A percentile compares a stretch with the other conserved stretches of the same genome.
These are phyloP conservation scores for Cutaneotrichosporon mucoides DNA, from an alignment of 1,284 basidiomycete genomes.

Conservation along the genomic window DNA sequence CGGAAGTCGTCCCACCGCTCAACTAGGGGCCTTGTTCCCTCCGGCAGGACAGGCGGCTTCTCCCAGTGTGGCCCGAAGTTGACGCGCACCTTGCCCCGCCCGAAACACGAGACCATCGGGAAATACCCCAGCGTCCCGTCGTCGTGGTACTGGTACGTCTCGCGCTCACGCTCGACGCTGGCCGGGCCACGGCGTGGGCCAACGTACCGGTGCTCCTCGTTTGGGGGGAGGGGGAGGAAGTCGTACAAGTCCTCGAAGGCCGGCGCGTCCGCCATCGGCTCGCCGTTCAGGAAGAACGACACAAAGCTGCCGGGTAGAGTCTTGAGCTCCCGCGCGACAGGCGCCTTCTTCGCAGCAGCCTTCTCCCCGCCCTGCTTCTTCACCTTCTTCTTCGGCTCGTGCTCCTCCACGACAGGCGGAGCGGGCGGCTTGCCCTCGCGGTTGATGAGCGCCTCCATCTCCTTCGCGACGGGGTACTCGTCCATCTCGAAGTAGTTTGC, in stretches of 20 bases:
- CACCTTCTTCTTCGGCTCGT: constrained; percentile 52
- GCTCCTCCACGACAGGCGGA: constrained; percentile 8
- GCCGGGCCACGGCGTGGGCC: constrained; percentile 4
- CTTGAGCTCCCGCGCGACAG: constrained; percentile 53
- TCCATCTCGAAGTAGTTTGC: constrained; percentile 93
- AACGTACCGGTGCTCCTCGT: constrained; percentile 2
- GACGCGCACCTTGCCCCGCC: constrained; percentile 75
- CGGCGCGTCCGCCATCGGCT: constrained; percentile 62
- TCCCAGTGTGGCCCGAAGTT: constrained; percentile 85
- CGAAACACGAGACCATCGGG: constrained; percentile 89
- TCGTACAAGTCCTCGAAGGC: constrained; percentile 89
- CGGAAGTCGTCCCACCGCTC: constrained; percentile 43
- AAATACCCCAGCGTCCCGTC: constrained; percentile 96
- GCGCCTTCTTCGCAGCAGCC: neutral
- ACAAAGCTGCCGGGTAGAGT: constrained; percentile 69
- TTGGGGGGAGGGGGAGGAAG: constrained; percentile 74
- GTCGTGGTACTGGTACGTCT: constrained; percentile 58
- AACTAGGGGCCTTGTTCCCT: constrained; percentile 26
- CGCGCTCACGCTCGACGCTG: constrained; percentile 47
- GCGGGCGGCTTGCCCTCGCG: constrained; percentile 50
- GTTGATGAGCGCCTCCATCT: constrained; percentile 85
- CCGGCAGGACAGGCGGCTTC: constrained; percentile 57
- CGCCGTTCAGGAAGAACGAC: constrained; percentile 89
- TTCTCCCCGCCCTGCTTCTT: constrained; percentile 24
- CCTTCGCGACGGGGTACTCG: constrained; percentile 86